phyloP scores from a whole-genome alignment of 2,329 filamentous ascomycete genomes.

The Calonectria crousiana region DNA sequence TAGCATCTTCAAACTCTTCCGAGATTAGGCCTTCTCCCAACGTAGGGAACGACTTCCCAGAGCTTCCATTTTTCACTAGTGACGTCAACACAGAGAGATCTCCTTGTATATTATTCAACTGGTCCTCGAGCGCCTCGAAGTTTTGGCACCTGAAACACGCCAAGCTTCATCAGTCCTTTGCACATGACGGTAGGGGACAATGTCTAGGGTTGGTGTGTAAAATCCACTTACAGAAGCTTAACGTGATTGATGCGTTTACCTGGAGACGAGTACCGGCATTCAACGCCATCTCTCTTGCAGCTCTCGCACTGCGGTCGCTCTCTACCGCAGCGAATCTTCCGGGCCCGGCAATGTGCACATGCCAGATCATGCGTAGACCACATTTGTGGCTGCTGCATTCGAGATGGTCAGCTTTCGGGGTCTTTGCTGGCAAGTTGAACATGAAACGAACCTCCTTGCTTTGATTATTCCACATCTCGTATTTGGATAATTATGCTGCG shows the following conservation, averaged over 20 bases:
- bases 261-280: conserved; percentile 45
- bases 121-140: conserved; percentile 44
- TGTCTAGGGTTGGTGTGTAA: conserved; percentile 12
- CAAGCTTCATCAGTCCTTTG: conserved; percentile 31
- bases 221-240: conserved; percentile 42
- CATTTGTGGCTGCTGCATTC: conserved; percentile 39
- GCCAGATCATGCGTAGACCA: conserved; percentile 46
- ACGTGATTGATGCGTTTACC: conserved; percentile 46
- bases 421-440: background rate
- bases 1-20: conserved; percentile 12
- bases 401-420: conserved; percentile 25
- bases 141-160: conserved; percentile 43
- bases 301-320: conserved; percentile 46
- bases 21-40: conserved; percentile 23
- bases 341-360: conserved; percentile 43
- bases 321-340: conserved; percentile 44
- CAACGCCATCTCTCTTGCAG: conserved; percentile 45
- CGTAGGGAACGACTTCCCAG: conserved; percentile 20
- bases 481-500: background rate
- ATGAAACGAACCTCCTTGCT: conserved; percentile 41
- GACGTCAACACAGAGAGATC: conserved; percentile 44
- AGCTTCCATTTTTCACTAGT: conserved; percentile 37
- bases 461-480: conserved; percentile 41
- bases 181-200: background rate
- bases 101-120: conserved; percentile 42